phyloP scores from a whole-genome alignment of 2,329 filamentous ascomycete species.

The Fusarium hainanense region DNA sequence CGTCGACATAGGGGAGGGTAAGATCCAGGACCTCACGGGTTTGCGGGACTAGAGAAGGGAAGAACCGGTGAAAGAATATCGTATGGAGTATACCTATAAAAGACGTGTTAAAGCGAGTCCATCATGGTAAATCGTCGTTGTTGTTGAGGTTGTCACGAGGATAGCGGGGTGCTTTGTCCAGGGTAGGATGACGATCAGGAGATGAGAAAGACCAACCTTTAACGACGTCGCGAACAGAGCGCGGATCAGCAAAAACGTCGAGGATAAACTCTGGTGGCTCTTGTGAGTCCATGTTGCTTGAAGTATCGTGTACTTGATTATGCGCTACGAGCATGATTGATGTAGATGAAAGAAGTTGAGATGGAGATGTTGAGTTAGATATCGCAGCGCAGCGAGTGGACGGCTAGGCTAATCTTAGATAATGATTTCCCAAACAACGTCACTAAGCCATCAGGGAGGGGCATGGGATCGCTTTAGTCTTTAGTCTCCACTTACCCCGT shows the following conservation, averaged over 20 bases:
- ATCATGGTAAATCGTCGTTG: background rate
- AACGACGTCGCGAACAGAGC: constrained; percentile 89
- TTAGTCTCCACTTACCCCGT: constrained; percentile 24
- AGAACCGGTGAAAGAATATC: constrained; percentile 99
- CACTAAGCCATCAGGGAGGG: constrained; percentile 24
- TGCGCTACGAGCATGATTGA: constrained; percentile 42
- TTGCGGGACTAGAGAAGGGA: constrained; percentile 83
- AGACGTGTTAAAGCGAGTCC: background rate
- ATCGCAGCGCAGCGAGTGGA: constrained; percentile 3
- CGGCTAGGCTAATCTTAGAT: constrained; percentile 6
- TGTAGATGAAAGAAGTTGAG: constrained; percentile 2
- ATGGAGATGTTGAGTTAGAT: constrained; percentile 11
- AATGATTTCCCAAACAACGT: constrained; percentile 23
- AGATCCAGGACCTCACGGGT: constrained; percentile 92
- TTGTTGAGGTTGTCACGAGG: constrained; percentile 18
- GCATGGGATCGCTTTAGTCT: constrained; percentile 16
- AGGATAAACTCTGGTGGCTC: constrained; percentile 87
- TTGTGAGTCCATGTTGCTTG: constrained; percentile 59
- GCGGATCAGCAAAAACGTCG: constrained; percentile 91
- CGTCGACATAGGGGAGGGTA: constrained; percentile 87
- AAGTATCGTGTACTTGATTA: constrained; percentile 34
- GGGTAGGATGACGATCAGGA: constrained; percentile 38
- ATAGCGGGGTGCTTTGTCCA: constrained; percentile 35
- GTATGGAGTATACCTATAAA: constrained; percentile 85
- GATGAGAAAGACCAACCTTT: constrained; percentile 71